Evolutionary conservation across 2,329 filamentous ascomycete species (phyloP).

Genomic region (Aspergillus quadricinctus): DNA sequence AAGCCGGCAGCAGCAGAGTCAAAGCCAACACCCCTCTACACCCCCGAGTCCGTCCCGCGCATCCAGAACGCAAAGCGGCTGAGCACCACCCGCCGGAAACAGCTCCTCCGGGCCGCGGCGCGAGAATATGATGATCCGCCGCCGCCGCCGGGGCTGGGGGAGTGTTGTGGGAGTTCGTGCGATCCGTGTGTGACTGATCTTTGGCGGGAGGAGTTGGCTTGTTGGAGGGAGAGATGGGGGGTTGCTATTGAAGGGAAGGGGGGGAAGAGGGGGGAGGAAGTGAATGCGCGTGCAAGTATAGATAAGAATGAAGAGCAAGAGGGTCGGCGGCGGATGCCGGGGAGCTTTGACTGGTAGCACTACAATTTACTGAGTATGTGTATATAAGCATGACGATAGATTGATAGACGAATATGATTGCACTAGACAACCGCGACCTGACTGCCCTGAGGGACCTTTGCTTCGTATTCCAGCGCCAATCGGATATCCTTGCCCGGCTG

Average conservation of each 20-base stretch:
- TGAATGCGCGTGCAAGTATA: too few species aligned
- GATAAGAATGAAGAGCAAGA: background rate
- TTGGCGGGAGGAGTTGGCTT: conserved; percentile 30
- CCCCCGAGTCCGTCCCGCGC: conserved; percentile 19
- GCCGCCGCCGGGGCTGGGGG: conserved; percentile 27
- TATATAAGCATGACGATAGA: background rate
- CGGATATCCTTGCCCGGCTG: conserved; percentile 55
- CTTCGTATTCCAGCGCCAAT: conserved; percentile 59
- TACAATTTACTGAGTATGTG: background rate
- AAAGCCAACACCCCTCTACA: conserved; percentile 21
- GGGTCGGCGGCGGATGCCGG: conserved; percentile 16
- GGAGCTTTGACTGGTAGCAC: conserved; percentile 19
- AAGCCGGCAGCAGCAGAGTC: background rate
- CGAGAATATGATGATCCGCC: conserved; percentile 29
- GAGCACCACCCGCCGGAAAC: conserved; percentile 28
- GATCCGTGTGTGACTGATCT: conserved; percentile 35
- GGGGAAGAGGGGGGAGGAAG: background rate
- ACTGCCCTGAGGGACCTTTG: conserved; percentile 47
- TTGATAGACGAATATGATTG: background rate
- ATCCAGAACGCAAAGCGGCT: conserved; percentile 30
- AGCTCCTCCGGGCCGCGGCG: conserved; percentile 28
- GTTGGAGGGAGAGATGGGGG: conserved; percentile 34
- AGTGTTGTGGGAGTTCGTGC: conserved; percentile 35
- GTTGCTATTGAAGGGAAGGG: conserved; percentile 12
- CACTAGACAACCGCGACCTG: conserved; percentile 2